Evolutionary conservation across 495 filamentous ascomycete species (phyloP).

Genomic region (Oidiodendron maius): DNA sequence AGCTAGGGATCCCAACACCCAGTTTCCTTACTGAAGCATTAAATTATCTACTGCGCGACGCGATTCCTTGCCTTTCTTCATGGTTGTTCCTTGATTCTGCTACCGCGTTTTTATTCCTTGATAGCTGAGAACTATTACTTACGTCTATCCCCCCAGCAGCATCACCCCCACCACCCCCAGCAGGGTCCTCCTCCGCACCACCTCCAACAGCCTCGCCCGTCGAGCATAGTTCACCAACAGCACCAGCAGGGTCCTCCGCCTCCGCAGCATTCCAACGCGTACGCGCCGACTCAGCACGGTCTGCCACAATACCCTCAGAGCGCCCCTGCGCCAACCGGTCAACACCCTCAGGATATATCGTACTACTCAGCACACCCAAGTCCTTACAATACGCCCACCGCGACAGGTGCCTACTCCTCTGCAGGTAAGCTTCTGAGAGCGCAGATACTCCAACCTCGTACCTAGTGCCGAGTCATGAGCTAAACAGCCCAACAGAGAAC

Average conservation of each 20-base stretch:
- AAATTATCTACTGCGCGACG: too few relatives aligned
- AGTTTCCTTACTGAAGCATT: too few relatives aligned
- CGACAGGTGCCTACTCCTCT: slow-evolving; percentile 66
- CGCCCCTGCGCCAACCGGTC: slow-evolving; percentile 40
- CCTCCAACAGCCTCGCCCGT: slow-evolving; percentile 56
- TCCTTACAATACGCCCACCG: slow-evolving; percentile 67
- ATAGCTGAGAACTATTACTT: slow-evolving; percentile 12
- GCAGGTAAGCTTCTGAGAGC: slow-evolving; percentile 56
- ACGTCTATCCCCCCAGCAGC: slow-evolving; percentile 38
- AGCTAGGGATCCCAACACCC: slow-evolving; percentile 21
- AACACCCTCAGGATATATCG: slow-evolving; percentile 54
- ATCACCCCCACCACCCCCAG: slow-evolving; percentile 54
- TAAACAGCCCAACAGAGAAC: slow-evolving; percentile 53
- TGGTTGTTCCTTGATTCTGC: slow-evolving; percentile 24
- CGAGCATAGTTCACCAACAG: slow-evolving; percentile 59
- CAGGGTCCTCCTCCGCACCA: slow-evolving; percentile 38
- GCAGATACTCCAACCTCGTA: slow-evolving; percentile 7
- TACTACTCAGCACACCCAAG: slow-evolving; percentile 65
- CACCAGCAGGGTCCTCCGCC: slow-evolving; percentile 49
- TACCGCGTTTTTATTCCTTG: slow-evolving; percentile 13
- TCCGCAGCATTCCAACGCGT: slow-evolving; percentile 49
- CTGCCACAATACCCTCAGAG: slow-evolving; percentile 42
- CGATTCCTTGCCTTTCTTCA: slow-evolving; percentile 21
- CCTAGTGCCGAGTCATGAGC: slow-evolving; percentile 7
- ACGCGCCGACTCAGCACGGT: slow-evolving; percentile 45